A percentile compares a stretch with the other conserved stretches of the same genome.
Conservation (phyloP, 768 basidiomycete species). For the Lactifluus piperatus region DNA sequence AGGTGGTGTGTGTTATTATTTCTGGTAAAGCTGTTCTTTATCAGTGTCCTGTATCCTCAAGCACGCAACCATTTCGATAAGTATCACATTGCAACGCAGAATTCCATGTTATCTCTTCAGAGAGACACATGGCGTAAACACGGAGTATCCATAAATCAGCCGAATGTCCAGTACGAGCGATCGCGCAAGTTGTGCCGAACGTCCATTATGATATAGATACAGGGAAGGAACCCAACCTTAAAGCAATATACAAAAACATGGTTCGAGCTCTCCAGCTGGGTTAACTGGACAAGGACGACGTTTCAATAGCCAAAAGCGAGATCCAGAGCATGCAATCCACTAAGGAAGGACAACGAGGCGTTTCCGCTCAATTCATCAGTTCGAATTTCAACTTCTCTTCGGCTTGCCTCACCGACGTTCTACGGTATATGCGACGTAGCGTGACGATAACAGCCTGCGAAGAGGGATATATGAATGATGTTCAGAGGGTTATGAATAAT, state of each 20-base stretch:
- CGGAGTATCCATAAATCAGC: background rate
- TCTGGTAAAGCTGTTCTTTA: background rate
- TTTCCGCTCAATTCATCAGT: constrained; percentile 6
- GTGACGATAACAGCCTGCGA: constrained; percentile 11
- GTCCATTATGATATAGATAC: constrained; percentile 8
- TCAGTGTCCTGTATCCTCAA: background rate
- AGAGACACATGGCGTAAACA: background rate
- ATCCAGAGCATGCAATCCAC: background rate
- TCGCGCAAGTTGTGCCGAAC: background rate
- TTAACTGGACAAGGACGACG: background rate
- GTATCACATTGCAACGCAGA: background rate
- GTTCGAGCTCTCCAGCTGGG: background rate
- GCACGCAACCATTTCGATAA: background rate
- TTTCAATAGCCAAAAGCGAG: background rate
- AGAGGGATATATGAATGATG: background rate
- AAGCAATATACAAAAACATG: background rate
- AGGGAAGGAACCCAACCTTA: background rate
- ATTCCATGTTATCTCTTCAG: background rate
- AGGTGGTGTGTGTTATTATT: background rate
- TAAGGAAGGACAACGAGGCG: background rate
- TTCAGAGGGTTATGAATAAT: background rate
- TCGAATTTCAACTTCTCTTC: constrained; percentile 14
- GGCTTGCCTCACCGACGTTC: constrained; percentile 9
- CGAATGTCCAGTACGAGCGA: background rate
- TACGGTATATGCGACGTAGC: constrained; percentile 6